These are phyloP conservation scores for Thalassiosira hispida DNA, from an alignment of 352 stramenopile species.

Conservation along the genomic window DNA sequence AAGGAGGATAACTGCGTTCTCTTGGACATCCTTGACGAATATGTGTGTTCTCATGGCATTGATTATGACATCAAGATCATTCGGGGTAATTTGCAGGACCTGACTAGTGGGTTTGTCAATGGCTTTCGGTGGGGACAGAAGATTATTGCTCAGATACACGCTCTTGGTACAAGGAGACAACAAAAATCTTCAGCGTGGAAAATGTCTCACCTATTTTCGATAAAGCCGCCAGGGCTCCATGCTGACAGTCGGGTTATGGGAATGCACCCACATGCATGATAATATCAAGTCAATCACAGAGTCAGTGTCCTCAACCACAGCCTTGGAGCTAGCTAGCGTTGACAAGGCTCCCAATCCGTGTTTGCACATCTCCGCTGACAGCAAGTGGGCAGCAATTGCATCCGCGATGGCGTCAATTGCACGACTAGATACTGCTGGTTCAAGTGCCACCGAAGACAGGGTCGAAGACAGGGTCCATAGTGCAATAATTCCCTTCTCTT, in stretches of 20 bases:
- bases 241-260: constrained; percentile 2
- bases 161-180: neutral
- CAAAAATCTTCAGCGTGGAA: neutral
- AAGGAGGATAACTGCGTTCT: constrained; percentile 15
- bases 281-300: constrained; percentile 7
- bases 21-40: constrained; percentile 1
- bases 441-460: neutral
- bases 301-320: constrained; percentile 5
- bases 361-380: neutral
- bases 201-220: neutral
- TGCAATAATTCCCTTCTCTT: constrained; percentile 6
- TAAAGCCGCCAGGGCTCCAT: neutral
- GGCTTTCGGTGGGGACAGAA: too few species aligned
- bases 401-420: constrained; percentile 2
- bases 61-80: constrained; percentile 8
- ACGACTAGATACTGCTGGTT: neutral
- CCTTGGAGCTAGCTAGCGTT: neutral
- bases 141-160: too few species aligned
- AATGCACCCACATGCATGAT: constrained; percentile 22
- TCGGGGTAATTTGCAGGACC: neutral
- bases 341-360: constrained; percentile 14
- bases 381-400: neutral
- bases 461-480: neutral
- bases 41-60: constrained; percentile 18
- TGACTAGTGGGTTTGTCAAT: neutral